Evolutionary conservation across 2,329 filamentous ascomycete genomes (phyloP).

Genomic region (Fusarium praegraminearum): DNA sequence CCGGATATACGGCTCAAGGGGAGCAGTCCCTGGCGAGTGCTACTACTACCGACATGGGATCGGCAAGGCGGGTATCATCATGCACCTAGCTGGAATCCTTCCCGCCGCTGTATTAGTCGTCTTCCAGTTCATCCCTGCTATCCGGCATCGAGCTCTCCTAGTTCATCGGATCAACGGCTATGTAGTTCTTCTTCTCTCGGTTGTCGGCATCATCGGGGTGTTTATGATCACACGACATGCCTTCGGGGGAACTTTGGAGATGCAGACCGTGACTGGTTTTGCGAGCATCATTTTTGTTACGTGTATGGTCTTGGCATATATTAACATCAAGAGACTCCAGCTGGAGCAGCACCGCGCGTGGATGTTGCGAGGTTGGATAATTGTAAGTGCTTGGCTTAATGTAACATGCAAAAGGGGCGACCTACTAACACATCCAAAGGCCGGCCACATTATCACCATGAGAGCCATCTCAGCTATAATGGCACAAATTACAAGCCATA

Average conservation of each 20-base stretch:
- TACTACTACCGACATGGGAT: slow-evolving; percentile 52
- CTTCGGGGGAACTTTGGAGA: slow-evolving; percentile 66
- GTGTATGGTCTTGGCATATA: slow-evolving; percentile 60
- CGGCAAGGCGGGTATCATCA: slow-evolving; percentile 55
- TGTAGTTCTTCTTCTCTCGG: slow-evolving; percentile 61
- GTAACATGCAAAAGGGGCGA: fast-evolving
- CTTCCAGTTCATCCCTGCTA: slow-evolving; percentile 62
- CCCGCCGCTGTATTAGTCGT: slow-evolving; percentile 59
- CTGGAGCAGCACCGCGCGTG: slow-evolving; percentile 73
- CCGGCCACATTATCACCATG: slow-evolving; percentile 64
- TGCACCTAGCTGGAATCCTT: slow-evolving; percentile 61
- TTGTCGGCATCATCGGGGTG: slow-evolving; percentile 60
- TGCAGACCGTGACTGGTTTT: slow-evolving; percentile 59
- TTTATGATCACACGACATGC: slow-evolving; percentile 64
- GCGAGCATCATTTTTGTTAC: slow-evolving; percentile 60
- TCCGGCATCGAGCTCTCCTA: slow-evolving; percentile 61
- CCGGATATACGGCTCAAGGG: slow-evolving; percentile 15
- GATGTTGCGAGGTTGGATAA: slow-evolving; percentile 70
- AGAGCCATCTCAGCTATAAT: slow-evolving; percentile 62
- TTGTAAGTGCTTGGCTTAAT: slow-evolving; percentile 47
- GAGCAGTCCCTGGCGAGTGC: slow-evolving; percentile 55
- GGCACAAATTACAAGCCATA: slow-evolving; percentile 53
- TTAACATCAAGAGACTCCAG: slow-evolving; percentile 70
- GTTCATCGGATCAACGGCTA: slow-evolving; percentile 73
- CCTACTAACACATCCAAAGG: slow-evolving; percentile 40